Evolutionary conservation across 371 early-diverging fungal genomes (phyloP).

Genomic region (Apophysomyces variabilis): DNA sequence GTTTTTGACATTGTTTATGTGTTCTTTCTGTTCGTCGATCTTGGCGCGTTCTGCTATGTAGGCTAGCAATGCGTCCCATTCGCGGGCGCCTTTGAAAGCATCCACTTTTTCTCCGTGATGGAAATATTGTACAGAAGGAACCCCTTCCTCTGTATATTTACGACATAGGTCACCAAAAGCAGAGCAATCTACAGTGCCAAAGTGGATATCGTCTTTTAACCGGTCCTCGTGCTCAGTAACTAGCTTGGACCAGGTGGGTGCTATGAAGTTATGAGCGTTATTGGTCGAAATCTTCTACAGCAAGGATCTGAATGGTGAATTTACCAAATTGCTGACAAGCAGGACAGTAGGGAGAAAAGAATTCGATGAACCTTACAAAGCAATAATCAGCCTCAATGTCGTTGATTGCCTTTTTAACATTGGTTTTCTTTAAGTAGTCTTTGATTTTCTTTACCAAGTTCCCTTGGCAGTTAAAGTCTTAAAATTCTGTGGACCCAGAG

Average conservation of each 20-base stretch:
- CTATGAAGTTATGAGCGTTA: constrained; percentile 24
- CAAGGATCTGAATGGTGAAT: not conserved
- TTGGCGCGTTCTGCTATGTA: not conserved
- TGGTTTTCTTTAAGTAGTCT: not conserved
- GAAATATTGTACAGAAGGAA: constrained; percentile 73
- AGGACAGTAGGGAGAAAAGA: constrained; percentile 43
- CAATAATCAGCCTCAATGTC: not conserved
- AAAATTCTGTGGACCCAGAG: not conserved
- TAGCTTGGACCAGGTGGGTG: constrained; percentile 56
- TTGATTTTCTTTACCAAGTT: not conserved
- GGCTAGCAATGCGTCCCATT: not conserved
- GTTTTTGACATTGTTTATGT: not conserved
- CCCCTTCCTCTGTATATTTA: constrained; percentile 57
- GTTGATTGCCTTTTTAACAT: not conserved
- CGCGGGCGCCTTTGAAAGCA: constrained; percentile 24
- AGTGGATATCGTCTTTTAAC: constrained; percentile 53
- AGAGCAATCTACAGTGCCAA: constrained; percentile 82
- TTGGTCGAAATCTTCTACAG: constrained; percentile 28
- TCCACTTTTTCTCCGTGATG: constrained; percentile 63
- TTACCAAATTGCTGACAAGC: constrained; percentile 46
- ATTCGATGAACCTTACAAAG: constrained; percentile 43
- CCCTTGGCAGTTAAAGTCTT: not conserved
- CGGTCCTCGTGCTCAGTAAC: constrained; percentile 38
- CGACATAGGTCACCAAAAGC: constrained; percentile 70
- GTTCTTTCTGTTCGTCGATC: not conserved